These are phyloP conservation scores for Trapa incisa DNA, from an alignment of 345 rosid species.

Conservation along the genomic window DNA sequence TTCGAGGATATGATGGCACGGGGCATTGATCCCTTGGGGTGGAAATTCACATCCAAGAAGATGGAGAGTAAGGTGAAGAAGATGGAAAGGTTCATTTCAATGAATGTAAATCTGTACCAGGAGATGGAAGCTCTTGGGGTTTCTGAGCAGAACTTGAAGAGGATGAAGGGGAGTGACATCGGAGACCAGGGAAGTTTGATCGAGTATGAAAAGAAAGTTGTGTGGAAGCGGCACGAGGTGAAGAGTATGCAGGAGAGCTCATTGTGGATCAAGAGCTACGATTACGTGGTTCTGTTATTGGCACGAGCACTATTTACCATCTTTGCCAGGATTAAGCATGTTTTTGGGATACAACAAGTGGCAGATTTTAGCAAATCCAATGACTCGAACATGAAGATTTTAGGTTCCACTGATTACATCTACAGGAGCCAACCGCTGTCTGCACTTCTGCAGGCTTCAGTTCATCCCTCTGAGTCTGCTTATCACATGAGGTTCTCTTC, in stretches of 20 bases:
- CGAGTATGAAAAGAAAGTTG: constrained; percentile 62
- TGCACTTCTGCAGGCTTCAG: constrained; percentile 37
- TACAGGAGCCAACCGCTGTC: constrained; percentile 62
- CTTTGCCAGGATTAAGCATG: constrained; percentile 44
- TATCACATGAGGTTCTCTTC: constrained; percentile 59
- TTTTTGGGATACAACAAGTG: constrained; percentile 46
- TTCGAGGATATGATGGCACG: constrained; percentile 43
- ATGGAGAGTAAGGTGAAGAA: constrained; percentile 80
- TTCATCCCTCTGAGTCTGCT: constrained; percentile 37
- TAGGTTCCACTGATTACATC: constrained; percentile 36
- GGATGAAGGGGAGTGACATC: constrained; percentile 49
- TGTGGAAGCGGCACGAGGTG: constrained; percentile 80
- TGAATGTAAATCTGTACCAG: constrained; percentile 65
- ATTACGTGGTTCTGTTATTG: constrained; percentile 55
- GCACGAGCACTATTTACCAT: constrained; percentile 76
- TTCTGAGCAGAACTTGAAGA: constrained; percentile 59
- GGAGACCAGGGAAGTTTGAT: constrained; percentile 38
- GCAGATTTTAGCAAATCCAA: constrained; percentile 17
- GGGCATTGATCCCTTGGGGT: constrained; percentile 54
- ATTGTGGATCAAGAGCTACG: constrained; percentile 79
- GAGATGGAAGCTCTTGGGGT: constrained; percentile 85
- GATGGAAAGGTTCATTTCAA: constrained; percentile 67
- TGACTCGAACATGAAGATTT: constrained; percentile 21
- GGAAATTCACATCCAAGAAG: constrained; percentile 63
- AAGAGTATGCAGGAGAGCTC: constrained; percentile 59